Base-by-base conservation (phyloP, 2,329 filamentous ascomycete genomes). In the Aureobasidium sp. region DNA sequence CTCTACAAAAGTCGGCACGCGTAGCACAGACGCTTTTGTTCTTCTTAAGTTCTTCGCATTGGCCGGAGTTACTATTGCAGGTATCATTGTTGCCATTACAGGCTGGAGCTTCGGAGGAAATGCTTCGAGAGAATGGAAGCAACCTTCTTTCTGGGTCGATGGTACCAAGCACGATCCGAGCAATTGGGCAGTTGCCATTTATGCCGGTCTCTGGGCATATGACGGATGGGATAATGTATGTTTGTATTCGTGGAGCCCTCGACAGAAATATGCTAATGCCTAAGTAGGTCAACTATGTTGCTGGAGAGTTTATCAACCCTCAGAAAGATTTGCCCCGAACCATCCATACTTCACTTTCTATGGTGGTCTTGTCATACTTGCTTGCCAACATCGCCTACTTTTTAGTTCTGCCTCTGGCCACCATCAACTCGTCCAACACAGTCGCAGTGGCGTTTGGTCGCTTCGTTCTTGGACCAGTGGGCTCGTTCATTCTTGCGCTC, bases 201-300 rank as follows among this genome's bases (percentile, higher is more conserved):
- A 99, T 73, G 93, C 91, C 17, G 94, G 94, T 9, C 81, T 99
- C 5, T 99, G 94, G 94, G 94, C 94, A 0, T 99, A 94, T 76
- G 94, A 99, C 72, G 94, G 94, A 34, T 99, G 94, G 94, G 94
- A 99, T 73, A 99, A 99, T 74, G 91, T 94, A 77, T 78, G 88
- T 80, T 53, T 36, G 31, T 36, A 53, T 0, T 1, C 45, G 34
- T 42, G 41, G 53, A 36, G 20, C 17, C 31, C 36, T n/a, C 34
- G 12, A 41, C 36, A 25, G 7, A 12, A 22, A 34, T 22, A 17
- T 37, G 27, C 34, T 41, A 29, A 20, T 27, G 5, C 12, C 22
- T 15, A 9, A 3, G 11, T 66, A 94, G 90, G 96, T 93, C 65
- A 99, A 97, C 76, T 99, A 97, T 71, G 94, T 99, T 7, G 91